Base-by-base conservation (phyloP, 1,139 yeast genomes). In the Blastobotrys ciferrii region DNA sequence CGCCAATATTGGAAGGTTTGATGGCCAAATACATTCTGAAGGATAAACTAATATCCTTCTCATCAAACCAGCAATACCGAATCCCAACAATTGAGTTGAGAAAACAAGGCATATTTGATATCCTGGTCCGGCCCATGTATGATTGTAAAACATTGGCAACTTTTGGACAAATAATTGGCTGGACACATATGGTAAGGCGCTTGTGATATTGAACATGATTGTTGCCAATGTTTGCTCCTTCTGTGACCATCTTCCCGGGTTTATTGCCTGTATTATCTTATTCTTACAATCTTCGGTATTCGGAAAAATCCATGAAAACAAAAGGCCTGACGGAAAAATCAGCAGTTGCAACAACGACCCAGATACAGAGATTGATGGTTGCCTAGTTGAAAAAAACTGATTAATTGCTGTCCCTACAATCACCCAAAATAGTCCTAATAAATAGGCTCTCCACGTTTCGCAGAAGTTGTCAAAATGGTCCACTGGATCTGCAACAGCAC, bases 211-310 rank as follows among this genome's bases (percentile, higher is more conserved):
- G 56, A 72, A 72, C 54, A 75, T 67, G 36, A 76, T 48, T 2
- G 84, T 77, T 2, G 80, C 70, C 51, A 80, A 69, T 82, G 80
- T 80, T 69, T 83, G 87, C 61, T 84, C 92, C 63, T 84, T 84
- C 58, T 69, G 74, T 28, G 76, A 69, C 85, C 87, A 84, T 4
- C 81, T 80, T 4, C 84, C 84, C 1, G 82, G 82, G 64, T 82
- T 74, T 58, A 79, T 56, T 46, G 77, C 63, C 59, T 65, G 51
- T 49, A 69, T 67, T 48, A 55, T 60, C 38, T 72, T 76, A 54
- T 65, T 66, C 53, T 62, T 63, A 36, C 60, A 71, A 58, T 78
- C 61, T 14, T 72, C 74, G 72, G 74, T 69, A 49, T 73, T 72
- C 9, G 87, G 87, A n/a, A 81, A 49, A 12, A 81, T 52, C 17